Evolutionary conservation across 805 yeast genomes (phyloP).

Genomic region (Metschnikowia lunata): DNA sequence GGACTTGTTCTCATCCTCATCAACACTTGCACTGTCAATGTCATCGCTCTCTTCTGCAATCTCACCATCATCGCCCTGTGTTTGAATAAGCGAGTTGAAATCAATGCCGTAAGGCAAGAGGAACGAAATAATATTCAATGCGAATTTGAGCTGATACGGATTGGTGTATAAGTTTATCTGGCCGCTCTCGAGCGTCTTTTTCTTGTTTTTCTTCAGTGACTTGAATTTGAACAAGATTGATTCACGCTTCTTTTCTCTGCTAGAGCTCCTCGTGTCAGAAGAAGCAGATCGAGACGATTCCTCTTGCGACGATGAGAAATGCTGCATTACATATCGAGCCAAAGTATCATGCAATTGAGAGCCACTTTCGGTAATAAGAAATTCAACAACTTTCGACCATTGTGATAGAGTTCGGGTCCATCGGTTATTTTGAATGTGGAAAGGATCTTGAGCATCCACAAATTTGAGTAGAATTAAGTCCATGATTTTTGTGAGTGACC

Average conservation of each 20-base stretch:
- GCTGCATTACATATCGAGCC: conserved; percentile 26
- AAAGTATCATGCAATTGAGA: conserved; percentile 35
- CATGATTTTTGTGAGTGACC: conserved; percentile 23
- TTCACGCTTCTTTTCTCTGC: conserved; percentile 20
- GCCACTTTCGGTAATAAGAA: conserved; percentile 34
- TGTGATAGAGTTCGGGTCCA: conserved; percentile 31
- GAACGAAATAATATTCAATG: conserved; percentile 27
- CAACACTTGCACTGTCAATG: conserved; percentile 9
- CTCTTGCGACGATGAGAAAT: conserved; percentile 20
- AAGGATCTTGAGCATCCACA: conserved; percentile 17
- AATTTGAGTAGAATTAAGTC: conserved; percentile 31
- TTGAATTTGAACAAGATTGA: conserved; percentile 26
- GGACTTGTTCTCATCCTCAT: conserved; percentile 20
- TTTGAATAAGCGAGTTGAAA: conserved; percentile 22
- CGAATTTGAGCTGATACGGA: conserved; percentile 30
- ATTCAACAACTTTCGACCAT: conserved; percentile 27
- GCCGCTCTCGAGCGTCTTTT: conserved; percentile 16
- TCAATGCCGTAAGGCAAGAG: conserved; percentile 35
- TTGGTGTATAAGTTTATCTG: conserved; percentile 29
- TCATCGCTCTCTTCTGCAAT: conserved; percentile 6
- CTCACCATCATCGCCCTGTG: conserved; percentile 8
- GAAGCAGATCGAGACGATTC: conserved; percentile 1
- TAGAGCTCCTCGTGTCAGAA: not conserved
- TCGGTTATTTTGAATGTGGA: conserved; percentile 29
- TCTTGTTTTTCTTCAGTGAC: conserved; percentile 14